Conservation (phyloP, 2,329 filamentous ascomycete species). For the Sarocladium brachiariae region DNA sequence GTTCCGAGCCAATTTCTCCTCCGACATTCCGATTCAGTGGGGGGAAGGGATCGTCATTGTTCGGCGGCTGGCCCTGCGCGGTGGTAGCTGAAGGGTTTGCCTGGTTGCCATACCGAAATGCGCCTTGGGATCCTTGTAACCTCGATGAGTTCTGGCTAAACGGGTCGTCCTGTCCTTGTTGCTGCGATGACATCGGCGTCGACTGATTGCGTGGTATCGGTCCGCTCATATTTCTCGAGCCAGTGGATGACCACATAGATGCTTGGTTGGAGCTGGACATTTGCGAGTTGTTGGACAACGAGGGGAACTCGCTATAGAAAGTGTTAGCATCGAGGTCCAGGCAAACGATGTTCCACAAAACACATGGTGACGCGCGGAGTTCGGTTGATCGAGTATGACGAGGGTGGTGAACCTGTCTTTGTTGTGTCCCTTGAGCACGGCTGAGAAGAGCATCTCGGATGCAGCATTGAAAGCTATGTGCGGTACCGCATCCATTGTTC, state of each 20-base stretch:
- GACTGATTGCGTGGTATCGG: constrained; percentile 44
- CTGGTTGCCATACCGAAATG: constrained; percentile 49
- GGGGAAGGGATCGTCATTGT: constrained; percentile 53
- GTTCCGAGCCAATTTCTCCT: constrained; percentile 52
- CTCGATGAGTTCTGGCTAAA: constrained; percentile 36
- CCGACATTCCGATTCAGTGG: constrained; percentile 51
- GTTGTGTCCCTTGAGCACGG: constrained; percentile 25
- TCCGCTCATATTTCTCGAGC: constrained; percentile 40
- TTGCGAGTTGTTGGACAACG: constrained; percentile 55
- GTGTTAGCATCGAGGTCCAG: not conserved
- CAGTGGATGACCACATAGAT: constrained; percentile 48
- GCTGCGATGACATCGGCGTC: constrained; percentile 44
- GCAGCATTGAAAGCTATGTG: not conserved
- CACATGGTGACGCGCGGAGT: not conserved
- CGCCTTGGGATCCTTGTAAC: constrained; percentile 32
- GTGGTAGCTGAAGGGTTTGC: constrained; percentile 34
- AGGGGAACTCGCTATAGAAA: constrained; percentile 56
- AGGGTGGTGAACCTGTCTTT: constrained; percentile 1
- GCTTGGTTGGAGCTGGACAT: constrained; percentile 40
- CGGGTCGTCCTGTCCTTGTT: constrained; percentile 41
- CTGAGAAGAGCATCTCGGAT: constrained; percentile 13
- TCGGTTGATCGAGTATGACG: not conserved
- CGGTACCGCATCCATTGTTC: not conserved
- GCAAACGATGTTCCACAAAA: not conserved
- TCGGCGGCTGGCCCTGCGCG: constrained; percentile 35